Base-by-base conservation (phyloP, 495 filamentous ascomycete species). In the Penicillium nucicola region DNA sequence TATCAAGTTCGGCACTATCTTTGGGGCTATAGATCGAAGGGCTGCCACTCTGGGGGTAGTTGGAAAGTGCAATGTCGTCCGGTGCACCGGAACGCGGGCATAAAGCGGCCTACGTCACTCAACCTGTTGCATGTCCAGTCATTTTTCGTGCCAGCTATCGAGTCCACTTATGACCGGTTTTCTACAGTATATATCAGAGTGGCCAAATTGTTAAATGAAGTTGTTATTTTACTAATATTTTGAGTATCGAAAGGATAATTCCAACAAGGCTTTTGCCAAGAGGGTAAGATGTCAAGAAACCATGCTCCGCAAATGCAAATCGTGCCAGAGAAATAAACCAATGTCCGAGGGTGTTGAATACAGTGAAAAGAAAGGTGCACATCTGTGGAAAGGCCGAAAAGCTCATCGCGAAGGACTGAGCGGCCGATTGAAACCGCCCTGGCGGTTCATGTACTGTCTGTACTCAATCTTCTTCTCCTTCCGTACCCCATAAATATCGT, bases 391-490 rank as follows among this genome's bases (percentile, higher is more conserved):
- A 14, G 41, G n/a, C 18, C 37, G 38, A 38, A 46, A 46, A 25
- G 22, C 52, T 64, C 55, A 66, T 47, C 72, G 66, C 40, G 69
- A 68, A n/a, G 84, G 84, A 64, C 80, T 84, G 52, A 98, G 78
- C 34, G 93, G 91, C 60, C 93, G 76, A 69, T 98, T 98, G 77
- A 98, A 98, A 36, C 93, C 93, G 38, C 92, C 92, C n/a, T 84
- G 71, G 47, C 93, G 86, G 68, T 98, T 98, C 93, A 98, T 98
- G 67, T 98, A 98, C 80, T 98, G 93, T 63, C 93, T 77, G 63
- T 97, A 97, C 77, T 95, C 83, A 5, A 86, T 88, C 79, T 89
- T 89, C 84, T 95, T 97, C 74, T 95, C 92, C 77, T 95, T 97
- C 50, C 86, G 73, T 23, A 96, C 84, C 5, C 77, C 88, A 42